Percentiles rank a stretch among this genome's conserved stretches.
Evolutionary conservation across 2,329 filamentous ascomycete species (phyloP).

Genomic region (Paecilomyces variotii): DNA sequence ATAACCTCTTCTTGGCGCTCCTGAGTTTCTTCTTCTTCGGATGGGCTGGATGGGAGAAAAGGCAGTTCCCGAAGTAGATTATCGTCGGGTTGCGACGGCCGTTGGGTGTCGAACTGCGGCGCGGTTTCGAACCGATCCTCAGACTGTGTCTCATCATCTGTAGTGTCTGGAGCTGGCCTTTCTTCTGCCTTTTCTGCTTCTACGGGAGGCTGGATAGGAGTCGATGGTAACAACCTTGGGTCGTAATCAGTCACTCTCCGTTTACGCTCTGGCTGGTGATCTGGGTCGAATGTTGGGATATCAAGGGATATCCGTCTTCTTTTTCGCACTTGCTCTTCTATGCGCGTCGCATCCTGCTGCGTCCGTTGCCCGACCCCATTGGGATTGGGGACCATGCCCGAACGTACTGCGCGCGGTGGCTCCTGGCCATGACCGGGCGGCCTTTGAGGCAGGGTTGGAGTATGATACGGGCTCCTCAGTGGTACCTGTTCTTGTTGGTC

Average conservation of each 20-base stretch:
- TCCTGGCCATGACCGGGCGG: neutral
- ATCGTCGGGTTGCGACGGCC: slow-evolving; percentile 6
- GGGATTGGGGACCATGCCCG: neutral
- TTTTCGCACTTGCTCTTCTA: slow-evolving; percentile 5
- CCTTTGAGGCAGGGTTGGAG: neutral
- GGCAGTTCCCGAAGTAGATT: slow-evolving; percentile 22
- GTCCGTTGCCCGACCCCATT: neutral
- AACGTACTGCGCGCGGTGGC: neutral
- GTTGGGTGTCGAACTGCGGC: slow-evolving; percentile 6
- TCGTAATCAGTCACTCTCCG: slow-evolving; percentile 4
- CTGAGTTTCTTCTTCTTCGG: slow-evolving; percentile 9
- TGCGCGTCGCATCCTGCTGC: neutral
- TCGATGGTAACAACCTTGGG: slow-evolving; percentile 1
- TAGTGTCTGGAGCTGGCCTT: neutral
- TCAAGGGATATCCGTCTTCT: neutral
- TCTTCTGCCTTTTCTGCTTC: neutral
- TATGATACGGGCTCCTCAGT: neutral
- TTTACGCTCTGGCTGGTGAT: slow-evolving; percentile 1
- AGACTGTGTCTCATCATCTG: slow-evolving; percentile 2
- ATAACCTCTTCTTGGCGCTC: slow-evolving; percentile 3
- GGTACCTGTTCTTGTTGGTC: neutral
- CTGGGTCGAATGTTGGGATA: neutral
- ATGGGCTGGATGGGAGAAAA: slow-evolving; percentile 17
- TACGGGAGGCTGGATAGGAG: slow-evolving; percentile 1
- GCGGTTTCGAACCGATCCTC: slow-evolving; percentile 13